Percentiles rank a stretch among this genome's conserved stretches.
These are phyloP conservation scores for Dothideomycetes sp. DNA, from an alignment of 2,329 filamentous ascomycete genomes.

Conservation along the genomic window DNA sequence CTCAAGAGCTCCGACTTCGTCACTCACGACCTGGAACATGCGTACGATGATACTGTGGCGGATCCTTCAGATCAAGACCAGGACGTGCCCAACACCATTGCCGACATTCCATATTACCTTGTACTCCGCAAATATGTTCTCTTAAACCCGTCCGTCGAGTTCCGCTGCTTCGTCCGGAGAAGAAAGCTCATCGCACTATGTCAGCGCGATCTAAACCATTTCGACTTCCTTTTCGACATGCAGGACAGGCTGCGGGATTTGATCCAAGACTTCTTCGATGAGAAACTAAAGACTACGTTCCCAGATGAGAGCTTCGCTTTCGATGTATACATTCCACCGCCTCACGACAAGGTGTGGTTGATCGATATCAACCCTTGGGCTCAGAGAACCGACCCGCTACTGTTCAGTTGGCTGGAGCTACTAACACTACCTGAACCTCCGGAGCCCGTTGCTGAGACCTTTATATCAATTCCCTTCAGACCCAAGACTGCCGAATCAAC, in stretches of 20 bases:
- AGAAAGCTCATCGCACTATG: conserved; percentile 70
- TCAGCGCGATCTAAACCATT: conserved; percentile 85
- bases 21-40: conserved; percentile 86
- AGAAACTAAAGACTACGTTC: conserved; percentile 64
- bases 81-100: conserved; percentile 15
- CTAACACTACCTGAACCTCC: conserved; percentile 55
- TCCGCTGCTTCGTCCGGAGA: conserved; percentile 86
- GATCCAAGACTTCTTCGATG: conserved; percentile 67
- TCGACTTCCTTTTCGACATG: conserved; percentile 66
- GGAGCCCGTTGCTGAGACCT: conserved; percentile 16
- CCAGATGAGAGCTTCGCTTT: conserved; percentile 78
- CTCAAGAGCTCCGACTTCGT: conserved; percentile 92
- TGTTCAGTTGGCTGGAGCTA: conserved; percentile 86
- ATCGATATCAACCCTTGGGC: conserved; percentile 97
- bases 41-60: conserved; percentile 64
- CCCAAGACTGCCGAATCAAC: not conserved
- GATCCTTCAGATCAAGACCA: conserved; percentile 16
- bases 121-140: conserved; percentile 81
- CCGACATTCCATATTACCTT: conserved; percentile 60
- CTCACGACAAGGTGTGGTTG: conserved; percentile 67
- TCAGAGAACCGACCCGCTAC: conserved; percentile 70
- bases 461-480: conserved; percentile 8
- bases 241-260: conserved; percentile 54
- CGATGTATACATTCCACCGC: conserved; percentile 77
- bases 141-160: conserved; percentile 84